Evolutionary conservation across 768 basidiomycete genomes (phyloP).

Genomic region (Gloeopeniophorella convolvens): DNA sequence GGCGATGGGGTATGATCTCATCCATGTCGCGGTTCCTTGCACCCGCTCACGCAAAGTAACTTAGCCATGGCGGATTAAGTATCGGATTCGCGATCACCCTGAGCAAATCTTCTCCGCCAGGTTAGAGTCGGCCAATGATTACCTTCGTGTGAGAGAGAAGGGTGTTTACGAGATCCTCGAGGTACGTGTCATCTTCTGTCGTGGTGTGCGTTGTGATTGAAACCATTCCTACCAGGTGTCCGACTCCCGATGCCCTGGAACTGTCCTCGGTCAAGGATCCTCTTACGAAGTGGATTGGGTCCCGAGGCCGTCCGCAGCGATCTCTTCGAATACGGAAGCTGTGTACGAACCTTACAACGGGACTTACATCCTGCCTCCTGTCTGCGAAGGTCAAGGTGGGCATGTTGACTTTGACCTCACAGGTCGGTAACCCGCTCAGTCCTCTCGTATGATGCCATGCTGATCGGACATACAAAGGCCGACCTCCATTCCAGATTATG

Average conservation of each 20-base stretch:
- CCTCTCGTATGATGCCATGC: not conserved
- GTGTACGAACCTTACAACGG: slow-evolving; percentile 58
- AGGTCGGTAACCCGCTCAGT: no score
- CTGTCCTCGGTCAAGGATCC: slow-evolving; percentile 49
- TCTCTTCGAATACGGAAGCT: slow-evolving; percentile 53
- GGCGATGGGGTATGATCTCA: slow-evolving; percentile 71
- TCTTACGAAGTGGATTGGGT: slow-evolving; percentile 75
- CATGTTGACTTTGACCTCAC: slow-evolving; percentile 80
- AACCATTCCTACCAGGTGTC: slow-evolving; percentile 46
- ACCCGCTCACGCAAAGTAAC: slow-evolving; percentile 3
- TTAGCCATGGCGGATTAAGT: slow-evolving; percentile 86
- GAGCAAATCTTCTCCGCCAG: slow-evolving; percentile 35
- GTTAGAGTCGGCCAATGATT: slow-evolving; percentile 59
- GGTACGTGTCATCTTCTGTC: no score
- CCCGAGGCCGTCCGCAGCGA: slow-evolving; percentile 64
- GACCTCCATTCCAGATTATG: slow-evolving; percentile 89
- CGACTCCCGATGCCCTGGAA: slow-evolving; percentile 83
- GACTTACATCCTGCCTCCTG: slow-evolving; percentile 65
- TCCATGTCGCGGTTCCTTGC: not conserved
- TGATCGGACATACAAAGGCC: slow-evolving; percentile 41
- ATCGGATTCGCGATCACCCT: slow-evolving; percentile 47
- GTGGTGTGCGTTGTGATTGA: no score
- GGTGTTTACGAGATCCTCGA: slow-evolving; percentile 71
- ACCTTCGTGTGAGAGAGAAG: slow-evolving; percentile 64
- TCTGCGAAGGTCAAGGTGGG: slow-evolving; percentile 78